These are phyloP conservation scores for Yarrowia deformans DNA, from an alignment of 805 yeast genomes.

Conservation along the genomic window DNA sequence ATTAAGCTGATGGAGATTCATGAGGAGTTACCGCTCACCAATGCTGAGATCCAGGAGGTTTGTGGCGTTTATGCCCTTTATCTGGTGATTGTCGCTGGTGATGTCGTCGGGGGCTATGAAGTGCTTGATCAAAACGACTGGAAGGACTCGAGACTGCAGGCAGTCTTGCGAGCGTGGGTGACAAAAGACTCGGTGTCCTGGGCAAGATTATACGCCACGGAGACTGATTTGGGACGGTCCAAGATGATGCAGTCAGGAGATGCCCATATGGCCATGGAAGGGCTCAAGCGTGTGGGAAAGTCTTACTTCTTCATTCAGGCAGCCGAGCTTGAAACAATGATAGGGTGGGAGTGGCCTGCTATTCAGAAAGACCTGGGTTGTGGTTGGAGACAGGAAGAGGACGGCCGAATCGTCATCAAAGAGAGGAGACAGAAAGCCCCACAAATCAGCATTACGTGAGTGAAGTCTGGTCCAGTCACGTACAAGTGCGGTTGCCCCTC, in stretches of 20 bases:
- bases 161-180: constrained; percentile 39
- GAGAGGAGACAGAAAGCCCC: constrained; percentile 18
- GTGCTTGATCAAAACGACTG: constrained; percentile 40
- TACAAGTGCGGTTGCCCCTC: no score
- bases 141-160: constrained; percentile 32
- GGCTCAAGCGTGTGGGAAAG: constrained; percentile 40
- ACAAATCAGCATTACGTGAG: constrained; percentile 9
- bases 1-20: constrained; percentile 52
- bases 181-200: constrained; percentile 40
- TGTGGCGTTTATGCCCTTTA: constrained; percentile 57
- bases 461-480: no score
- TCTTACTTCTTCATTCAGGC: constrained; percentile 40
- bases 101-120: constrained; percentile 43
- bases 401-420: constrained; percentile 11
- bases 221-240: constrained; percentile 30
- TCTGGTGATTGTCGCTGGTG: constrained; percentile 44
- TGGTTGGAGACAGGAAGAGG: constrained; percentile 40
- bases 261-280: constrained; percentile 19
- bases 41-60: constrained; percentile 54
- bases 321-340: constrained; percentile 35
- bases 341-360: constrained; percentile 40
- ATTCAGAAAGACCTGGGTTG: constrained; percentile 21
- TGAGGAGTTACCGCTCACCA: constrained; percentile 44
- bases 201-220: constrained; percentile 31
- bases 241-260: constrained; percentile 38